Percentiles rank a stretch among this genome's conserved stretches.
These are phyloP conservation scores for Globisporangium sylvaticum DNA, from an alignment of 352 stramenopile species.

Conservation along the genomic window DNA sequence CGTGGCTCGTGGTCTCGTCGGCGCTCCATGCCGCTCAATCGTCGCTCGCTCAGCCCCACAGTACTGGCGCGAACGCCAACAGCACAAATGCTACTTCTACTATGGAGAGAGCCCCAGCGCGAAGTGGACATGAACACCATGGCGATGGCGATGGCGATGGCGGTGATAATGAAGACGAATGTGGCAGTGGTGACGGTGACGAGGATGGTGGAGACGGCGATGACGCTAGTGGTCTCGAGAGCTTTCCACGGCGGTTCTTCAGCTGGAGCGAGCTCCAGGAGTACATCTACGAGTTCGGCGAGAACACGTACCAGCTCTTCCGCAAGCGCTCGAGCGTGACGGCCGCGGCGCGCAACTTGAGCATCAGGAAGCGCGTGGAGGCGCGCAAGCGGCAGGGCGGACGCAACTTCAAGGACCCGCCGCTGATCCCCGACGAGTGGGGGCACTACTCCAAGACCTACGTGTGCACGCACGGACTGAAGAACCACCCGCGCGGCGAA, in stretches of 20 bases:
- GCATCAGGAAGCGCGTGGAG: slow-evolving; percentile 41
- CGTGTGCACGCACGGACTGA: slow-evolving; percentile 69
- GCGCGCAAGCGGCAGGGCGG: slow-evolving; percentile 12
- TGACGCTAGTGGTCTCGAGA: neutral
- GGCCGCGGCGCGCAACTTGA: slow-evolving; percentile 44
- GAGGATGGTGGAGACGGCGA: neutral
- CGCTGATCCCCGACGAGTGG: slow-evolving; percentile 39
- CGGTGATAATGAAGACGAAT: neutral
- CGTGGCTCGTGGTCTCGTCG: slow-evolving; percentile 10
- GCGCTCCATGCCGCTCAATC: neutral
- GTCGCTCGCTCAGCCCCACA: neutral
- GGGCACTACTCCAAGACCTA: slow-evolving; percentile 80
- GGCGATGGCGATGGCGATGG: neutral
- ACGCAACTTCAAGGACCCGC: slow-evolving; percentile 9
- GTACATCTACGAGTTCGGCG: slow-evolving; percentile 9
- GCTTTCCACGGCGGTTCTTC: slow-evolving; percentile 4
- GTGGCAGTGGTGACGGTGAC: neutral
- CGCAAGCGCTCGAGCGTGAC: slow-evolving; percentile 52
- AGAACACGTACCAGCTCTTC: slow-evolving; percentile 13
- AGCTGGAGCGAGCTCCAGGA: slow-evolving; percentile 7
- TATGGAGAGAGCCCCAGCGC: neutral
- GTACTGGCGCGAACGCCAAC: neutral
- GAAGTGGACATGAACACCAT: neutral
- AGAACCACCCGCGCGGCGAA: slow-evolving; percentile 52
- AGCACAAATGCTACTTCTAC: neutral